Conservation (phyloP, 352 stramenopile genomes). For the Phytophthora multivora region DNA sequence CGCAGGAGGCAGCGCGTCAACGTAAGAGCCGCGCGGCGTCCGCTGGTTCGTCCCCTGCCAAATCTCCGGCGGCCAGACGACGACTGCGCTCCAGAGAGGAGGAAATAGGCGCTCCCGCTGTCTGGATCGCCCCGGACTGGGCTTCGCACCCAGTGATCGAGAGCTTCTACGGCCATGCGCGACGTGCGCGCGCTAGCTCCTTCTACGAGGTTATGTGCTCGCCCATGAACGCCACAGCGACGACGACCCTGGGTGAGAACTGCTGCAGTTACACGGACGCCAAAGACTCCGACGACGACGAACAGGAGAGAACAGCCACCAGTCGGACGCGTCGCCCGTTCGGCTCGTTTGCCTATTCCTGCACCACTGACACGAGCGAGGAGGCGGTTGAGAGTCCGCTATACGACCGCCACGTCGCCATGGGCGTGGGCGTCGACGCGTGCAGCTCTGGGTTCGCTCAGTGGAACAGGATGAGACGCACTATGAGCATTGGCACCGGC, state of each 20-base stretch:
- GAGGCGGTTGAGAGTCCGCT: conserved; percentile 35
- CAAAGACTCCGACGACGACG: conserved; percentile 17
- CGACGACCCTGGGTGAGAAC: conserved; percentile 64
- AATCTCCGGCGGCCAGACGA: conserved; percentile 8
- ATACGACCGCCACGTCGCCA: conserved; percentile 21
- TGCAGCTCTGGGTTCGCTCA: conserved; percentile 41
- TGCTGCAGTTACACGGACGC: conserved; percentile 54
- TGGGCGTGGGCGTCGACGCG: conserved; percentile 3
- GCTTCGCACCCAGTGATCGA: conserved; percentile 75
- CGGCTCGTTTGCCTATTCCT: conserved; percentile 72
- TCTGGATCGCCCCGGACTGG: conserved; percentile 82
- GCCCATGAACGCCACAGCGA: conserved; percentile 55
- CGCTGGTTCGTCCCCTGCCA: conserved; percentile 4
- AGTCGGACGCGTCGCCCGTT: conserved; percentile 31
- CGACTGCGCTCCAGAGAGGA: conserved; percentile 20
- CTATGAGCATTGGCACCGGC: conserved; percentile 29
- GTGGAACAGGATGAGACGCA: conserved; percentile 53
- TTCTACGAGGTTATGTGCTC: conserved; percentile 87
- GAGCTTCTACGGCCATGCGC: conserved; percentile 71
- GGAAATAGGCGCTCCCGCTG: conserved; percentile 46
- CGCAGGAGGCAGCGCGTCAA: conserved; percentile 2
- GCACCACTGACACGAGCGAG: conserved; percentile 73
- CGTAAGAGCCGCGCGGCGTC: background rate
- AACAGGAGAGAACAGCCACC: conserved; percentile 15
- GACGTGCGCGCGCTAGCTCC: conserved; percentile 58